Evolutionary conservation across 805 yeast species (phyloP), one percentile per base, ranked within the genome.

Genomic region (Nakazawaea siamensis): DNA sequence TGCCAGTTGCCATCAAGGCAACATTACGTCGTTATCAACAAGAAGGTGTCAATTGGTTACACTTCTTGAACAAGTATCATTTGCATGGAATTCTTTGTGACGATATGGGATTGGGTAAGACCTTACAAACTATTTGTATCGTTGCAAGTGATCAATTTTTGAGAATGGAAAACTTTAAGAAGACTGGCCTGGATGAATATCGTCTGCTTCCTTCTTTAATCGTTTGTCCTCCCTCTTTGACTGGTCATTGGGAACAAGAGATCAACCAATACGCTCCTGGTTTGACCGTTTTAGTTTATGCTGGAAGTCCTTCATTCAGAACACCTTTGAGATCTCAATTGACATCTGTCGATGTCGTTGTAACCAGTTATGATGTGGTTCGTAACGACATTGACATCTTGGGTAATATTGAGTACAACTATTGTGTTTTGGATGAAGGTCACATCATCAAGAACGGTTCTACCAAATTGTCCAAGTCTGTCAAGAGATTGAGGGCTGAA

Each of bases 231-330:
- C 97, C 99, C 0, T 86, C 97, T 1, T 71, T 92, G 46, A 88
- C 97, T 2, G 98, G 99, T 16, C 99, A 92, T 58, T 92, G 99
- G 99, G 95, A 86, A 54, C 95, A 86, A 53, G 99, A 92, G 57
- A 66, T 92, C 45, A 73, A 75, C 41, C 87, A 83, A 43, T 92
- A 87, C 55, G 83, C 97, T 0, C 95, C 97, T 29, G 81, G 82
- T 44, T 64, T 92, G 60, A 76, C 73, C 29, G 82, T 85, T 4
- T 54, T 84, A 18, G 92, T 86, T 2, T 90, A 90, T 57, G 95
- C 94, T 15, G 98, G 99, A n/a, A 78, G 86, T 4, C 97, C 98
- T 3, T 60, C 80, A 4, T 60, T 69, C 2, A 69, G 99, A 50
- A 52, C 67, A 5, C 58, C 70, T 6, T 57, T 86, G 18, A 64